phyloP scores from a whole-genome alignment of 352 stramenopile species.

The Phytopythium cucurbitacearum region DNA sequence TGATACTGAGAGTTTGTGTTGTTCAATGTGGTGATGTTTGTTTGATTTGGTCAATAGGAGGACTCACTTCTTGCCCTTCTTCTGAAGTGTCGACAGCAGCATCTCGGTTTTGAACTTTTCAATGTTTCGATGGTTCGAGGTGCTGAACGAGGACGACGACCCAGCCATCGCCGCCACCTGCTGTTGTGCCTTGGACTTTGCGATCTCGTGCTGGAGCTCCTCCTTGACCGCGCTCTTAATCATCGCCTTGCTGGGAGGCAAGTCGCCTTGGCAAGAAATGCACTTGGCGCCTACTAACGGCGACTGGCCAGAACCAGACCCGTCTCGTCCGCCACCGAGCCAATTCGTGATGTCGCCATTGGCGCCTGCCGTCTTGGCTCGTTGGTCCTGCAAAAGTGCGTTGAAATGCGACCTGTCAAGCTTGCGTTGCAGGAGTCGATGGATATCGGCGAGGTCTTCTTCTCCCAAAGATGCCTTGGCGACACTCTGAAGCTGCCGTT shows the following conservation, averaged over 20 bases:
- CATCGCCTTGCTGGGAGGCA: conserved; percentile 58
- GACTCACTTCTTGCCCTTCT: conserved; percentile 28
- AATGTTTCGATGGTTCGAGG: conserved; percentile 55
- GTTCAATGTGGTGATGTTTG: conserved; percentile 7
- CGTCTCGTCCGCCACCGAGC: conserved; percentile 3
- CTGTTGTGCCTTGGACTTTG: conserved; percentile 37
- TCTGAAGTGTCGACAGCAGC: conserved; percentile 37
- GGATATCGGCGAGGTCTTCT: conserved; percentile 55
- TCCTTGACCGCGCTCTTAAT: conserved; percentile 52
- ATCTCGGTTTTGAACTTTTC: conserved; percentile 71
- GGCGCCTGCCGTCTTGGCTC: conserved; percentile 17
- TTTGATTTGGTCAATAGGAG: background rate
- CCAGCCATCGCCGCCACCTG: conserved; percentile 8
- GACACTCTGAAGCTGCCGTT: conserved; percentile 59
- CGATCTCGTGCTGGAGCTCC: conserved; percentile 60
- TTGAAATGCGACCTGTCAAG: conserved; percentile 61
- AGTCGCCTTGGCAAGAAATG: conserved; percentile 63
- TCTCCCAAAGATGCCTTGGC: conserved; percentile 62
- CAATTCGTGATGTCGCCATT: conserved; percentile 6
- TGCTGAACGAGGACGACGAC: conserved; percentile 30
- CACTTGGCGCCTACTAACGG: conserved; percentile 52
- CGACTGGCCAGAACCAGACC: conserved; percentile 9
- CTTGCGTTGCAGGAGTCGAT: conserved; percentile 48
- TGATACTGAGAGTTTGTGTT: no score
- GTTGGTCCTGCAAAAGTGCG: conserved; percentile 42